Evolutionary conservation across 2,329 filamentous ascomycete species (phyloP).

Genomic region (Diaporthe sp.): DNA sequence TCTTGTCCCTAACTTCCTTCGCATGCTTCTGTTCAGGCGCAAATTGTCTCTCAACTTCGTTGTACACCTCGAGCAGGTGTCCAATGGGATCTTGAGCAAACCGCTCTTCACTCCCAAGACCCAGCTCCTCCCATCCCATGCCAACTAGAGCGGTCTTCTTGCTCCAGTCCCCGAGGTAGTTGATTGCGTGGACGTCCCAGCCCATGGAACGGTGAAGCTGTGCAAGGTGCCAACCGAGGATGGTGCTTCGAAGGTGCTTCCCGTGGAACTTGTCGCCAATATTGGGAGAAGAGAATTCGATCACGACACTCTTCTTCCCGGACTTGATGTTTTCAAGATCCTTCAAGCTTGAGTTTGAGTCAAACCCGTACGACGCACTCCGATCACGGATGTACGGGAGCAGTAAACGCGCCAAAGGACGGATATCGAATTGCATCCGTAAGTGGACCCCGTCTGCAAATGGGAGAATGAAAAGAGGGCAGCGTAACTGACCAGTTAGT

Average conservation of each 20-base stretch:
- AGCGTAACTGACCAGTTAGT: constrained; percentile 56
- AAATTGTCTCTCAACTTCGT: constrained; percentile 72
- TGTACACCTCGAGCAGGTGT: constrained; percentile 79
- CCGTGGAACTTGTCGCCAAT: constrained; percentile 83
- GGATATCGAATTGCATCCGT: constrained; percentile 73
- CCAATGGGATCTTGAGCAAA: constrained; percentile 74
- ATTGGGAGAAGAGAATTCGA: constrained; percentile 82
- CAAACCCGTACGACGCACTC: constrained; percentile 67
- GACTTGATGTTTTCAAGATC: constrained; percentile 47
- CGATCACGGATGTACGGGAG: constrained; percentile 69
- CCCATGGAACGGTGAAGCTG: constrained; percentile 76
- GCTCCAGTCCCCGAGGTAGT: constrained; percentile 85
- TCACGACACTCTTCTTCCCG: constrained; percentile 61
- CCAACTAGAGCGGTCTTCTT: constrained; percentile 77
- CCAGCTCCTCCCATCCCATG: constrained; percentile 75
- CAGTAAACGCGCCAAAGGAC: constrained; percentile 64
- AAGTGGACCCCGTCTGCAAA: constrained; percentile 67
- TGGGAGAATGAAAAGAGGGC: constrained; percentile 66
- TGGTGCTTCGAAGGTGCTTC: constrained; percentile 79
- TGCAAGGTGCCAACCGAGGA: constrained; percentile 78
- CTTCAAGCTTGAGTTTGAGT: constrained; percentile 64
- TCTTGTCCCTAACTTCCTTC: constrained; percentile 59
- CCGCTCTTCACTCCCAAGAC: constrained; percentile 65
- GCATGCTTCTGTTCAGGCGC: constrained; percentile 70
- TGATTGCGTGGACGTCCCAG: constrained; percentile 77